Conservation (phyloP, 2,329 filamentous ascomycete genomes). For the Colletotrichum eremochloae region DNA sequence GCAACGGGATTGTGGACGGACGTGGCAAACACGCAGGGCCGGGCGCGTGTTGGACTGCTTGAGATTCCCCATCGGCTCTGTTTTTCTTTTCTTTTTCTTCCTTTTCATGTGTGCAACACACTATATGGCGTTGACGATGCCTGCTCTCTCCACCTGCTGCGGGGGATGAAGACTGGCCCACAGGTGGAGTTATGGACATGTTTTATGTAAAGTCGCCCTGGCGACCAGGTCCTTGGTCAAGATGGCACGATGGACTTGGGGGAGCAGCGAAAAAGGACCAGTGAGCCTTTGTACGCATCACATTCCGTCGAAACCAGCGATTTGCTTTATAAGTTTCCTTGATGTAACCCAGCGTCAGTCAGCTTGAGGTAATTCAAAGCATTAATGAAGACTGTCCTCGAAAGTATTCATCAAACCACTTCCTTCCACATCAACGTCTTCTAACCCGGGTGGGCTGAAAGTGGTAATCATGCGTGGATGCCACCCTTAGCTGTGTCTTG, state of each 20-base stretch:
- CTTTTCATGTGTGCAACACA: constrained; percentile 35
- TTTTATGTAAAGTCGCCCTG: constrained; percentile 33
- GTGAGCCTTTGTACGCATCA: constrained; percentile 1
- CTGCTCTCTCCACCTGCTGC: constrained; percentile 24
- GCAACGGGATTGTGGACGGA: constrained; percentile 31
- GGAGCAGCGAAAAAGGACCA: not conserved
- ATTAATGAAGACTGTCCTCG: constrained; percentile 1
- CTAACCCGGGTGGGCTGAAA: not conserved
- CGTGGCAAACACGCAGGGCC: constrained; percentile 37
- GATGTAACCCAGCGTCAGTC: constrained; percentile 12
- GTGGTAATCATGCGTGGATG: no score
- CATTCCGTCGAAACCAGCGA: constrained; percentile 33
- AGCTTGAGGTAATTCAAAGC: constrained; percentile 22
- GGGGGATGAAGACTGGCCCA: constrained; percentile 33
- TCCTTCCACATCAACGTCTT: not conserved
- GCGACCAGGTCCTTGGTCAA: constrained; percentile 12
- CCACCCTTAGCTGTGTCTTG: not conserved
- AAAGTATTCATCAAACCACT: not conserved
- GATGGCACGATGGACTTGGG: constrained; percentile 27
- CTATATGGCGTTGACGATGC: constrained; percentile 36
- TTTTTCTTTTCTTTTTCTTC: constrained; percentile 36
- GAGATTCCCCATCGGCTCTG: constrained; percentile 43
- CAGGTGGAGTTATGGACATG: constrained; percentile 38
- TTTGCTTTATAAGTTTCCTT: constrained; percentile 30
- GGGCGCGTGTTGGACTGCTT: constrained; percentile 41